Conservation (phyloP, 2,329 filamentous ascomycete species). For the Pyricularia sp. region DNA sequence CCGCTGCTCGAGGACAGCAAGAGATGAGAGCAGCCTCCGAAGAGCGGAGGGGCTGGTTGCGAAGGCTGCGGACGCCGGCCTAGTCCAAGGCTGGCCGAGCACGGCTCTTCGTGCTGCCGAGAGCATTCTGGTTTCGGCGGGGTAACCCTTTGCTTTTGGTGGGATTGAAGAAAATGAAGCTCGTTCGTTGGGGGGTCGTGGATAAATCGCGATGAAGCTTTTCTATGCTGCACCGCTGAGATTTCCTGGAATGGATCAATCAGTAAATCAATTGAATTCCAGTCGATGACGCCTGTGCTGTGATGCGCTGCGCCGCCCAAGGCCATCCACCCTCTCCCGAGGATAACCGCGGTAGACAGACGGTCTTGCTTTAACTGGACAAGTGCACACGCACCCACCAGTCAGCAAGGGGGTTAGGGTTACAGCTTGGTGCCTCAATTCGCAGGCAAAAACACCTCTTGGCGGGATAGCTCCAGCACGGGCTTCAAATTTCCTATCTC, state of each 20-base stretch:
- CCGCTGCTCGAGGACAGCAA: slow-evolving; percentile 87
- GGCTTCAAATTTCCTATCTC: not conserved
- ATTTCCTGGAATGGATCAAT: not conserved
- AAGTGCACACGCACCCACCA: not conserved
- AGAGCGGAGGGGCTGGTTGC: slow-evolving; percentile 36
- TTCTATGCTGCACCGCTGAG: not conserved
- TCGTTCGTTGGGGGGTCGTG: not conserved
- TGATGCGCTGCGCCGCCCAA: not conserved
- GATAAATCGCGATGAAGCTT: not conserved
- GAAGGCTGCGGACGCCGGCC: slow-evolving; percentile 1
- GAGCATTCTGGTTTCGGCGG: not conserved
- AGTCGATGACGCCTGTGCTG: not conserved
- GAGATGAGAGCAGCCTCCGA: slow-evolving; percentile 69
- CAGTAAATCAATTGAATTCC: not conserved
- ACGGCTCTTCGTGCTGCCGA: slow-evolving; percentile 7
- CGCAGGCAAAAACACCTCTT: not conserved
- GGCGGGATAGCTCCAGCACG: not conserved
- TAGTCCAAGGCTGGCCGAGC: not conserved
- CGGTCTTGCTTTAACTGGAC: not conserved
- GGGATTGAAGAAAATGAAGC: too few relatives aligned
- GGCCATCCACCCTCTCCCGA: not conserved
- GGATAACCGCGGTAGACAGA: not conserved
- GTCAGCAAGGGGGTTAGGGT: not conserved
- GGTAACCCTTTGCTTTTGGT: not conserved
- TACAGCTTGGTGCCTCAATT: not conserved